These are phyloP conservation scores for Paxillus rubicundulus DNA, from an alignment of 768 basidiomycete genomes.

Conservation along the genomic window DNA sequence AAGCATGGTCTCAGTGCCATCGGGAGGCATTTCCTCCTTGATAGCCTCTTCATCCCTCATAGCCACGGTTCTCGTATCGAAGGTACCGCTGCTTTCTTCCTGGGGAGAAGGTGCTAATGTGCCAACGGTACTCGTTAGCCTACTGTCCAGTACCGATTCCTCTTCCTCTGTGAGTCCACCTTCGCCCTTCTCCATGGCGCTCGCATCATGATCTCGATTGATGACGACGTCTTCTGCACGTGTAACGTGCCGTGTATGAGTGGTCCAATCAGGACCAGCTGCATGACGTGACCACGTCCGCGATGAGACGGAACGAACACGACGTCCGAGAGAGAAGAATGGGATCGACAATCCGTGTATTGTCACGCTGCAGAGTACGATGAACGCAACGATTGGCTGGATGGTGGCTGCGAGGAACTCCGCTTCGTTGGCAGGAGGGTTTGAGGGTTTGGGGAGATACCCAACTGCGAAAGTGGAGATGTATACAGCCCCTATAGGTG, in stretches of 20 bases:
- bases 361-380: slow-evolving; percentile 89
- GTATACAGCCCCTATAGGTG: slow-evolving; percentile 73
- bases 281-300: slow-evolving; percentile 88
- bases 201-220: slow-evolving; percentile 64
- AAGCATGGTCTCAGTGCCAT: slow-evolving; percentile 37
- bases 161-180: slow-evolving; percentile 28
- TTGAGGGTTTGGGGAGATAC: slow-evolving; percentile 47
- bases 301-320: slow-evolving; percentile 77
- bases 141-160: slow-evolving; percentile 27
- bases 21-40: slow-evolving; percentile 42
- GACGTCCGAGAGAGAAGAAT: slow-evolving; percentile 86
- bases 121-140: slow-evolving; percentile 14
- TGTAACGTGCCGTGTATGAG: slow-evolving; percentile 66
- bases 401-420: slow-evolving; percentile 71
- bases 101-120: not conserved
- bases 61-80: slow-evolving; percentile 9
- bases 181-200: slow-evolving; percentile 51
- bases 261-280: slow-evolving; percentile 78
- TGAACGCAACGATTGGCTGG: slow-evolving; percentile 91
- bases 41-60: slow-evolving; percentile 14
- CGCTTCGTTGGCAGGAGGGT: slow-evolving; percentile 53
- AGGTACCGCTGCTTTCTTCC: slow-evolving; percentile 6
- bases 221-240: slow-evolving; percentile 79
- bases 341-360: slow-evolving; percentile 92
- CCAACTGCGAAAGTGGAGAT: slow-evolving; percentile 80